Percentiles rank a stretch among this genome's conserved stretches.
Evolutionary conservation across 306 rosid species (phyloP).

Genomic region (Comarum palustre): DNA sequence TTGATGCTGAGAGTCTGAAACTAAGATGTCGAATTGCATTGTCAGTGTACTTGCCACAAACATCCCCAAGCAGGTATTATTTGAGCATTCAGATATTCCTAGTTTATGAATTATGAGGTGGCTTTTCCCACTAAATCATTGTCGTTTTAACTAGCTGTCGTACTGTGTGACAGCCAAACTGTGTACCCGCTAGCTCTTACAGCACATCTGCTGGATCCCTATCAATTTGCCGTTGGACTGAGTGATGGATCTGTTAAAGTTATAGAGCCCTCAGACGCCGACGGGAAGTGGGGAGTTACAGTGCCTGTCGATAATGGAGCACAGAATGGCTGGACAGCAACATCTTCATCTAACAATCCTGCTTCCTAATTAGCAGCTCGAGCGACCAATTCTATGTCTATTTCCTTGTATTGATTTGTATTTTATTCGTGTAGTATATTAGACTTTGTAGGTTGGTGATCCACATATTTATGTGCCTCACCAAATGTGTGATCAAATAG

Average conservation of each 20-base stretch:
- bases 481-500: conserved; percentile 17
- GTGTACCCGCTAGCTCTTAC: conserved; percentile 55
- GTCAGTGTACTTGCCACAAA: conserved; percentile 46
- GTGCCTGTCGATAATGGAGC: conserved; percentile 51
- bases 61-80: conserved; percentile 30
- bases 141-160: conserved; percentile 4
- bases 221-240: conserved; percentile 64
- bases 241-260: conserved; percentile 65
- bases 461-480: neutral
- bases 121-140: neutral
- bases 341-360: conserved; percentile 21
- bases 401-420: conserved; percentile 14
- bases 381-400: neutral
- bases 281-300: conserved; percentile 61
- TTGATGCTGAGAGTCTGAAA: conserved; percentile 65
- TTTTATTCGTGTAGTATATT: conserved; percentile 9
- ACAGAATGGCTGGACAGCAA: conserved; percentile 35
- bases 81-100: neutral
- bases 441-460: conserved; percentile 18
- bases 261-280: conserved; percentile 58
- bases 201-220: conserved; percentile 54
- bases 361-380: conserved; percentile 4
- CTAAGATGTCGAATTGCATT: conserved; percentile 63
- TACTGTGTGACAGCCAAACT: conserved; percentile 42
- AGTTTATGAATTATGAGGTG: neutral